phyloP scores from a whole-genome alignment of 176 grass and related monocot genomes.

The Alloteropsis semialata region DNA sequence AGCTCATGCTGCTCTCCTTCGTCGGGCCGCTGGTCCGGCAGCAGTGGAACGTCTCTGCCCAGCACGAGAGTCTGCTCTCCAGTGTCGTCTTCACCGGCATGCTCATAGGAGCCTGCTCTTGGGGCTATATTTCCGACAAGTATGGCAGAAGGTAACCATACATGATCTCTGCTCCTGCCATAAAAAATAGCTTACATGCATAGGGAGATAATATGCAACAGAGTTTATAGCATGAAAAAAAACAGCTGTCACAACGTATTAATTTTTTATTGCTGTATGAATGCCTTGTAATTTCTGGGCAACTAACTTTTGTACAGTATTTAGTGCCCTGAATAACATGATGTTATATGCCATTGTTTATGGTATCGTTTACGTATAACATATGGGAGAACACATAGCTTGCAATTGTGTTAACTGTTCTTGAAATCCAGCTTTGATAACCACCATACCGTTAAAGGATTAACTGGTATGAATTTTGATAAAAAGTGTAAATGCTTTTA shows the following conservation, averaged over 20 bases:
- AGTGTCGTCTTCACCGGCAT: conserved; percentile 5
- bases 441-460: not conserved
- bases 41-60: not conserved
- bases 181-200: not conserved
- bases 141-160: not conserved
- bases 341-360: too few species aligned
- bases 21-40: not conserved
- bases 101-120: not conserved
- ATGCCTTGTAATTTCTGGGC: too few species aligned
- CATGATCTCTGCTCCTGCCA: not conserved
- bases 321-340: too few species aligned
- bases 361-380: too few species aligned
- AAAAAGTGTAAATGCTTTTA: not conserved
- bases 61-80: not conserved
- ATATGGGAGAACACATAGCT: too few species aligned
- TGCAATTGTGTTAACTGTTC: too few species aligned
- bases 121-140: conserved; percentile 3
- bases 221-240: too few species aligned
- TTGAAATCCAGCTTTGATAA: too few species aligned
- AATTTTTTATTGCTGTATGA: too few species aligned
- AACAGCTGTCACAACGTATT: too few species aligned
- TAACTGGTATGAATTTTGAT: not conserved
- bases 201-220: not conserved
- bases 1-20: conserved; percentile 9
- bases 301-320: too few species aligned